These are phyloP conservation scores for Tetradesmus obliquus DNA, from an alignment of 139 green algal species.

Conservation along the genomic window DNA sequence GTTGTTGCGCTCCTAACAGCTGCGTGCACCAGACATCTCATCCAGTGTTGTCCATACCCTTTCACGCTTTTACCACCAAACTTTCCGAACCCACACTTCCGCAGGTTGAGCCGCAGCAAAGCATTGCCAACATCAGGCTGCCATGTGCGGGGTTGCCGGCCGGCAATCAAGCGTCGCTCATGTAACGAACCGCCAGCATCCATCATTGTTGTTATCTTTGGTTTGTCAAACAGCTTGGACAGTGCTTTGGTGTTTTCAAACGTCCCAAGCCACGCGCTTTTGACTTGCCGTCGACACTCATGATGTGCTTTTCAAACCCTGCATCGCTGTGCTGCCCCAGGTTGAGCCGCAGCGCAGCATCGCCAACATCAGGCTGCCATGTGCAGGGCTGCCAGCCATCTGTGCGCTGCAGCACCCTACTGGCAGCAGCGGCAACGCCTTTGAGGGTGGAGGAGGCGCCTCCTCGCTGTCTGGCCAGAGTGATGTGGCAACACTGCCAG, in stretches of 20 bases:
- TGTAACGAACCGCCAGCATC: too few species aligned
- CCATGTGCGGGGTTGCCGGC: constrained; percentile 46
- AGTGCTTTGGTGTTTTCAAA: too few species aligned
- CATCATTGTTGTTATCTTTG: background rate
- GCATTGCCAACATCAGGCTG: constrained; percentile 68
- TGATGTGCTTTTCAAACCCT: background rate
- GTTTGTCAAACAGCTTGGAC: background rate
- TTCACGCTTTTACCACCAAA: too few species aligned
- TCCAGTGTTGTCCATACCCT: too few species aligned
- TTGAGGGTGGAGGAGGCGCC: background rate
- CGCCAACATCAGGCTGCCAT: constrained; percentile 66
- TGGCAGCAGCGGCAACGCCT: background rate
- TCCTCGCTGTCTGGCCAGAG: background rate
- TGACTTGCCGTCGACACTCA: background rate
- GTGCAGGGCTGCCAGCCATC: constrained; percentile 36
- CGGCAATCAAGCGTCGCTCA: background rate
- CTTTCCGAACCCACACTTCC: too few species aligned
- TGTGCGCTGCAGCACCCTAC: constrained; percentile 48
- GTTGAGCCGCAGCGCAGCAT: constrained; percentile 69
- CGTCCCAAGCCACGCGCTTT: background rate
- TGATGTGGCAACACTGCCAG: background rate
- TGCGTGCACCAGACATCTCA: too few species aligned
- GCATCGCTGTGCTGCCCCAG: constrained; percentile 5
- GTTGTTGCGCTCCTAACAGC: too few species aligned
- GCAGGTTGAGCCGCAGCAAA: constrained; percentile 65